Evolutionary conservation across 176 grass and related monocot genomes (phyloP), one percentile per base, ranked within the genome.

Genomic region (sorghum (Sorghum bicolor)): DNA sequence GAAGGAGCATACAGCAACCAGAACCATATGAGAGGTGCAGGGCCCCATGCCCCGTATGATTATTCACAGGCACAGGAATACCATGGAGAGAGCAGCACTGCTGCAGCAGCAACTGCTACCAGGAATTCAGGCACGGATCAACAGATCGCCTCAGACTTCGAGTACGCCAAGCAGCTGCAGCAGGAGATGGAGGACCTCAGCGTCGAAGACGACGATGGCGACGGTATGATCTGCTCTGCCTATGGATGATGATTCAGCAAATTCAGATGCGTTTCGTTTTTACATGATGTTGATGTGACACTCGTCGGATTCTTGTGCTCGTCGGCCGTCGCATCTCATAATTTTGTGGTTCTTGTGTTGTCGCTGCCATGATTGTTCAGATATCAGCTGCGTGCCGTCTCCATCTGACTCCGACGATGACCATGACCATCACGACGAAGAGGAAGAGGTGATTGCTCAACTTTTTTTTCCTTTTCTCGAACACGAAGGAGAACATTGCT

Each of bases 141-240:
- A 33, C 90, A 92, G 61, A 74, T 97, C 29, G 86, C 66, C 17
- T 64, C 75, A 2, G 94, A 94, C 37, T 83, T 89, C 10, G 74
- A 79, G 24, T 80, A 87, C 48, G 92, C 94, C 8, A 87, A 34
- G 85, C 80, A 67, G 74, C 77, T 92, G 26, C 90, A 97, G 55
- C 86, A 90, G 85, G 89, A 88, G 48, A 78, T 92, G 63, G 92
- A 92, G 63, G 25, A 81, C 82, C 77, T 86, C 36, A 30, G 3
- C 37, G 53, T 80, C 44, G 50, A 89, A 60, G 50, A 81, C 55
- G 55, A 25, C 70, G 75, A 66, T 68, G 74, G 67, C 24, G 85
- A 88, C 88, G 86, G 25, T 29, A 64, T 64, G 26, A 31, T 64
- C 62, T 45, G 87, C 32, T 55, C 16, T 60, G 3, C n/a, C 24